Percentiles rank a stretch among this genome's conserved stretches.
These are phyloP conservation scores for Phytophthora cajani DNA, from an alignment of 352 stramenopile genomes.

Conservation along the genomic window DNA sequence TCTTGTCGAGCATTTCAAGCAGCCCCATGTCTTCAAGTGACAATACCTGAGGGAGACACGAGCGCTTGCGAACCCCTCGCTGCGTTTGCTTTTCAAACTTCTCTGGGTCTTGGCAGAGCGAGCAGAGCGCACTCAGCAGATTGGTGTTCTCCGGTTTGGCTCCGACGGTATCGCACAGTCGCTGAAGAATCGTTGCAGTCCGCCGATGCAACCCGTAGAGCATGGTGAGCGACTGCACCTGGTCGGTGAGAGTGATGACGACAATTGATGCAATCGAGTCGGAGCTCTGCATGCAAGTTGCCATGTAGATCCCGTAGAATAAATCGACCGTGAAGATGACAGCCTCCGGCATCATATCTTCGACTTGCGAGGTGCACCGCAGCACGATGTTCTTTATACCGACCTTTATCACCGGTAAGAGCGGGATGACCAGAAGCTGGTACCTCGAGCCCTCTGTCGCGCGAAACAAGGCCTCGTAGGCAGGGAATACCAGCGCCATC, in stretches of 20 bases:
- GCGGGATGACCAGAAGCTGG: constrained; percentile 15
- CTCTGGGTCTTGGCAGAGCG: constrained; percentile 9
- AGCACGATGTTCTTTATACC: constrained; percentile 15
- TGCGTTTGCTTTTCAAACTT: constrained; percentile 3
- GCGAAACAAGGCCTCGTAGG: constrained; percentile 17
- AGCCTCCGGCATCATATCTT: constrained; percentile 23
- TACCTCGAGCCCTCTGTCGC: constrained; percentile 7
- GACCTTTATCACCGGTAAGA: constrained; percentile 13
- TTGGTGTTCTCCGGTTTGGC: background rate
- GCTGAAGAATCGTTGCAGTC: background rate
- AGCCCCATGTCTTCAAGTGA: background rate
- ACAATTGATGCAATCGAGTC: background rate
- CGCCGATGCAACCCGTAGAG: constrained; percentile 12
- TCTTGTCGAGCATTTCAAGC: background rate
- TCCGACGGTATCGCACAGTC: background rate
- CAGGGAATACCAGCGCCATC: constrained; percentile 13
- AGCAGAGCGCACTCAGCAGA: background rate
- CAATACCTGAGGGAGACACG: background rate
- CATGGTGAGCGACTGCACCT: constrained; percentile 10
- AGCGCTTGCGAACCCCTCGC: background rate
- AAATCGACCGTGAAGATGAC: constrained; percentile 33
- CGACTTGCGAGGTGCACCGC: constrained; percentile 8
- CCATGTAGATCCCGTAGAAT: constrained; percentile 31
- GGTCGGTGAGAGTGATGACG: constrained; percentile 15
- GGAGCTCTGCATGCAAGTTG: constrained; percentile 25